Percentiles rank a stretch among this genome's conserved stretches.
These are phyloP conservation scores for Geranium incanum DNA, from an alignment of 441 rosid genomes.

Conservation along the genomic window DNA sequence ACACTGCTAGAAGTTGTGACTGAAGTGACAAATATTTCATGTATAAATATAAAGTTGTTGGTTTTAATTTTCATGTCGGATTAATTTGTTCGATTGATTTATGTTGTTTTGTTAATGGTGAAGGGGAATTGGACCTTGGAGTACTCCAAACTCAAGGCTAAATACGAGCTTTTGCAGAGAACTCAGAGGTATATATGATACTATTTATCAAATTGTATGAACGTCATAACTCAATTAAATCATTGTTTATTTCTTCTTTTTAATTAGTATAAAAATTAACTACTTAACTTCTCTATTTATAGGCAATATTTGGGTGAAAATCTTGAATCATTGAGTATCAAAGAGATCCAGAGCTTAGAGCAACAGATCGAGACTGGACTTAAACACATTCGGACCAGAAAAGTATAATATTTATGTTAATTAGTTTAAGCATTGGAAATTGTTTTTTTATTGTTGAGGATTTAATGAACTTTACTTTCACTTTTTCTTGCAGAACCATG, in stretches of 20 bases:
- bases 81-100: background rate
- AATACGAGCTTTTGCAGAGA: conserved; percentile 69
- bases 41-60: too few relatives aligned
- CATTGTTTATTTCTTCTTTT: too few relatives aligned
- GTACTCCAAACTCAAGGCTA: conserved; percentile 71
- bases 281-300: too few relatives aligned
- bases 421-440: too few relatives aligned
- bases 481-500: background rate
- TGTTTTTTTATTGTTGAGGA: background rate
- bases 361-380: background rate
- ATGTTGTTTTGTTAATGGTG: background rate
- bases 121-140: conserved; percentile 79
- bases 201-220: too few relatives aligned
- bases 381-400: background rate
- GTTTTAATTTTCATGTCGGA: background rate
- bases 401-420: background rate
- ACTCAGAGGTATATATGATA: conserved; percentile 47
- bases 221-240: too few relatives aligned
- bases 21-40: too few relatives aligned
- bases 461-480: background rate
- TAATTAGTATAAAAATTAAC: too few relatives aligned
- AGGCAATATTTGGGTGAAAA: background rate
- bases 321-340: background rate
- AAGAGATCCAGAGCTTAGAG: background rate
- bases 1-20: too few relatives aligned